Evolutionary conservation across 2,329 filamentous ascomycete genomes (phyloP).

Genomic region (Trichoderma afroharzianum): DNA sequence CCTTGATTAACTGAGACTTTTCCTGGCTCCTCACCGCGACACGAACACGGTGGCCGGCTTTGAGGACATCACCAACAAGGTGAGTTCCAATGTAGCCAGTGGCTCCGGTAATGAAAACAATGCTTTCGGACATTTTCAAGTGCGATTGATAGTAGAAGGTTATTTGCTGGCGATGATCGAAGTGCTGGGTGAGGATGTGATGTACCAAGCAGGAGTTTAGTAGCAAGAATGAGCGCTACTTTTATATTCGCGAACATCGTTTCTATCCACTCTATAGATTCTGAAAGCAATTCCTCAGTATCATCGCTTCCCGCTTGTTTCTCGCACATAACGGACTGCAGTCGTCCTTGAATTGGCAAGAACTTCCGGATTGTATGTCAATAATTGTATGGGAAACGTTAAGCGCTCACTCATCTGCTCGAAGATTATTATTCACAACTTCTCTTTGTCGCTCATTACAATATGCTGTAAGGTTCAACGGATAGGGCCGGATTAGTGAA

Average conservation of each 20-base stretch:
- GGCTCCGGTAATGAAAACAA: slow-evolving; percentile 20
- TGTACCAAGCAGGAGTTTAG: background rate
- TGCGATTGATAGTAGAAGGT: background rate
- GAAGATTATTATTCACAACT: background rate
- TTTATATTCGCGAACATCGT: background rate
- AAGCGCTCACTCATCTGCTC: too few relatives aligned
- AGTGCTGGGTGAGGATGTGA: background rate
- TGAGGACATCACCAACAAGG: slow-evolving; percentile 8
- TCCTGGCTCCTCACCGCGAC: slow-evolving; percentile 17
- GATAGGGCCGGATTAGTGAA: background rate
- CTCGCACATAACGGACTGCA: background rate
- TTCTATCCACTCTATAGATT: background rate
- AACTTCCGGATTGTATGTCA: background rate
- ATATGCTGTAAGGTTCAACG: background rate
- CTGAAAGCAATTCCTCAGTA: too few relatives aligned
- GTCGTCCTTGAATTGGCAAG: background rate
- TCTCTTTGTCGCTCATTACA: background rate
- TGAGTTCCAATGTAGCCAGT: slow-evolving; percentile 21
- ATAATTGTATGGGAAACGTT: background rate
- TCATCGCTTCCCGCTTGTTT: background rate
- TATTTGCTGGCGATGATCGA: background rate
- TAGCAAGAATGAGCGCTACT: background rate
- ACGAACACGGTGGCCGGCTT: slow-evolving; percentile 18
- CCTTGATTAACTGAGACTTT: slow-evolving; percentile 12
- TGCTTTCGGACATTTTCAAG: background rate